These are phyloP conservation scores for Umbelopsis sp. DNA, from an alignment of 192 early-diverging fungal species.

Conservation along the genomic window DNA sequence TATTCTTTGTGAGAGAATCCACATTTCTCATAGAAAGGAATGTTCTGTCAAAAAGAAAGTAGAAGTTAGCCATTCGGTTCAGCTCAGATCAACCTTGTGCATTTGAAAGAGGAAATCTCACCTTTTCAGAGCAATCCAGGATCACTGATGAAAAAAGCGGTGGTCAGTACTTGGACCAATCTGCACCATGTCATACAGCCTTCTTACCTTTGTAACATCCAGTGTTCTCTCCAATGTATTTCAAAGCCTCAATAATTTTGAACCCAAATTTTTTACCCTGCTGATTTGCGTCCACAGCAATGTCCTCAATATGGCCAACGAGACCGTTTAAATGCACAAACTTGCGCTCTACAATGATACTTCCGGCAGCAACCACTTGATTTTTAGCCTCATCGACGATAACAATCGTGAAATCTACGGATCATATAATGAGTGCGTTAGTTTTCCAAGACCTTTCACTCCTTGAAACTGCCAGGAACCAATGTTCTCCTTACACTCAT, in stretches of 20 bases:
- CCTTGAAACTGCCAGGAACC: neutral
- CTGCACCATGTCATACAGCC: neutral
- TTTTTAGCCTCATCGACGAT: constrained; percentile 67
- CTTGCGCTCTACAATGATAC: constrained; percentile 82
- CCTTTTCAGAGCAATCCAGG: constrained; percentile 61
- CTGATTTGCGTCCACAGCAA: constrained; percentile 60
- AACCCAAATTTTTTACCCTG: constrained; percentile 63
- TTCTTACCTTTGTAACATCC: constrained; percentile 81
- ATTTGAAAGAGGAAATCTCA: neutral
- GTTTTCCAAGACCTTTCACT: neutral
- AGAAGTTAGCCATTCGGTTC: neutral
- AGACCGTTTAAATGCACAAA: constrained; percentile 79
- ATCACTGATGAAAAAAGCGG: constrained; percentile 42
- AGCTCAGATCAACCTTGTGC: neutral
- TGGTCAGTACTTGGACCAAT: neutral
- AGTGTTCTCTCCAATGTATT: constrained; percentile 73
- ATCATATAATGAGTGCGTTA: neutral
- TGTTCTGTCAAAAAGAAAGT: constrained; percentile 57
- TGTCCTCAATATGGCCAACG: constrained; percentile 85
- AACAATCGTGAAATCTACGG: constrained; percentile 70
- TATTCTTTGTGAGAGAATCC: constrained; percentile 78
- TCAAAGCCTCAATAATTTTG: constrained; percentile 79
- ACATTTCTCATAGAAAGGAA: constrained; percentile 88
- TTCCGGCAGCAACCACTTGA: constrained; percentile 77
- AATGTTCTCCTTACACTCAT: constrained; percentile 59